These are phyloP conservation scores for Antrodiella citrinella DNA, from an alignment of 768 basidiomycete species.

Conservation along the genomic window DNA sequence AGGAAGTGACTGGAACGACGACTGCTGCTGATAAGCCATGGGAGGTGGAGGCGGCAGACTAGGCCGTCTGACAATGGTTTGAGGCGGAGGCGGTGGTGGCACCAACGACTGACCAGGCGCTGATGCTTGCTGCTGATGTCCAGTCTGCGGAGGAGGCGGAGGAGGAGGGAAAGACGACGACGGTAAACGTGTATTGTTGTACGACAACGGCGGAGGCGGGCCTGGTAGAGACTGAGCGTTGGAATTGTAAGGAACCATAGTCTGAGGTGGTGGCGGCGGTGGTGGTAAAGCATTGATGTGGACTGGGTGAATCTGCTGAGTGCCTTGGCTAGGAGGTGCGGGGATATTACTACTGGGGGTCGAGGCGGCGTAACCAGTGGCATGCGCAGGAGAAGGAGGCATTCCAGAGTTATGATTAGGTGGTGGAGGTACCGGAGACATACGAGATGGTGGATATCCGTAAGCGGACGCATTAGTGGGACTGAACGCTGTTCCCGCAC, in stretches of 20 bases:
- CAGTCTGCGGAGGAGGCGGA: constrained; percentile 7
- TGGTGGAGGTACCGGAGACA: constrained; percentile 2
- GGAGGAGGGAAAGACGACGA: constrained; percentile 8
- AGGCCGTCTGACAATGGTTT: constrained; percentile 27
- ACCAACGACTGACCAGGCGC: neutral
- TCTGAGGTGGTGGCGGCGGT: neutral
- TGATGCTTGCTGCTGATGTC: neutral
- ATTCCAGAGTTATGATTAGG: neutral
- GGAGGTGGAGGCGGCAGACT: constrained; percentile 34
- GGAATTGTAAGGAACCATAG: neutral
- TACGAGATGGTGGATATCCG: neutral
- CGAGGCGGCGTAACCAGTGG: too few relatives aligned
- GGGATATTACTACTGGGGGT: neutral
- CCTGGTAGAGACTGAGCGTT: neutral
- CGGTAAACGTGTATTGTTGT: constrained; percentile 2
- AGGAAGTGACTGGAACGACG: constrained; percentile 13
- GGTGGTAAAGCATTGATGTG: neutral
- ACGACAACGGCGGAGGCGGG: constrained; percentile 4
- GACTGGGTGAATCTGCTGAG: neutral
- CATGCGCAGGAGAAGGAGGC: neutral
- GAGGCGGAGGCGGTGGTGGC: too few relatives aligned
- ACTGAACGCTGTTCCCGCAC: constrained; percentile 6
- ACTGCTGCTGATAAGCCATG: constrained; percentile 21
- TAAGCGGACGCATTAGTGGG: neutral
- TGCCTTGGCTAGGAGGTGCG: neutral